Conservation (phyloP, 78 protist genomes). For the Dictyostelium intermedium region DNA sequence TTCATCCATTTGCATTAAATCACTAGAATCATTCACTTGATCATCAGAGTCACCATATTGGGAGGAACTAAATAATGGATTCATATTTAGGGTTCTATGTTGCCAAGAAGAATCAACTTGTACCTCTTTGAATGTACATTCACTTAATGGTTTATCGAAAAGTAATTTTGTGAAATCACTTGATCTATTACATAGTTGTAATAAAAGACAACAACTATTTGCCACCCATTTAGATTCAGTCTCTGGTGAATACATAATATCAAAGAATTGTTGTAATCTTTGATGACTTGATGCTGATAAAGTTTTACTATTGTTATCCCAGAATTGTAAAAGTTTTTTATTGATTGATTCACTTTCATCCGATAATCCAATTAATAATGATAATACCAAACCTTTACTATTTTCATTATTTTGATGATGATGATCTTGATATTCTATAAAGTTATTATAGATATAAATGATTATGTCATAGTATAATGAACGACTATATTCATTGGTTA, state of each 20-base stretch:
- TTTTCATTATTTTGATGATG: neutral
- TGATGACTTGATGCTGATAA: neutral
- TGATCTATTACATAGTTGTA: conserved; percentile 48
- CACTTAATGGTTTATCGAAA: conserved; percentile 81
- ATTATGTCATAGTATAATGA: conserved; percentile 35
- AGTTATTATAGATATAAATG: conserved; percentile 33
- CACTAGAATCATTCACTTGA: too few relatives aligned
- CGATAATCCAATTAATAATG: conserved; percentile 61
- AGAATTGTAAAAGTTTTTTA: conserved; percentile 54
- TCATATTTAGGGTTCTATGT: conserved; percentile 75
- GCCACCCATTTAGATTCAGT: conserved; percentile 83
- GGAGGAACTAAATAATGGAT: conserved; percentile 72
- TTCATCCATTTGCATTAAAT: neutral
- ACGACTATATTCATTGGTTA: conserved; percentile 54
- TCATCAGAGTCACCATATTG: conserved; percentile 11
- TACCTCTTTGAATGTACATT: conserved; percentile 54
- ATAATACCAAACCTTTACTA: neutral
- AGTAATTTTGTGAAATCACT: conserved; percentile 52
- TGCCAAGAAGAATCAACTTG: conserved; percentile 71
- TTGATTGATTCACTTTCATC: conserved; percentile 45
- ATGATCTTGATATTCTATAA: neutral
- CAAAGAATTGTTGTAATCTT: conserved; percentile 28
- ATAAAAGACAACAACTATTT: conserved; percentile 35
- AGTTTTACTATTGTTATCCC: conserved; percentile 57
- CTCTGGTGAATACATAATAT: conserved; percentile 60